Evolutionary conservation across 345 rosid genomes (phyloP), one percentile per base, ranked within the genome.

Genomic region (Euphorbia lathyris): DNA sequence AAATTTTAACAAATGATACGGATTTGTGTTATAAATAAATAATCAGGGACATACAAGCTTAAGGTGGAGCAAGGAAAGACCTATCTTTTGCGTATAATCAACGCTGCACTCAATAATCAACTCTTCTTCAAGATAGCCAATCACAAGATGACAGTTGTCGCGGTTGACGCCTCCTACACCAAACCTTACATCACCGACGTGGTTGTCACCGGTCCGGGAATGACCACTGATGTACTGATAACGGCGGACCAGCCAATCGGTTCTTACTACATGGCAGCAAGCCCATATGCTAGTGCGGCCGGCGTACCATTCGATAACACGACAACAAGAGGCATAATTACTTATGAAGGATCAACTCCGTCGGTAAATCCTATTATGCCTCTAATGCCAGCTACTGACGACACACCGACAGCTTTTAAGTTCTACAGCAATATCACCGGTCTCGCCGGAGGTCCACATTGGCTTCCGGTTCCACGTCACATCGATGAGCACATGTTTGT

Each of bases 111-210:
- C 88, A 83, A 90, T 82, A 83, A 61, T 22, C 96, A 84, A 58
- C 70, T 90, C 27, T 94, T 94, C 81, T 94, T 85, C 86, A 90
- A 88, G 71, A 84, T 94, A 68, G 96, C 97, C 82, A 84, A 84
- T 71, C 98, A 94, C 77, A 85, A 76, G 22, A 17, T 94, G 72
- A 92, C 84, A 60, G 97, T 94, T 25, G 97, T 92, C 7, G 96
- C 81, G 7, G 72, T 82, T 0, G 98, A 94, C 47, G 98, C 97
- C 0, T 22, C 77, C 27, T 94, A 94, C 82, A 87, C 90, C 22
- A 45, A 69, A 0, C 98, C 93, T 4, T 86, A 88, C 63, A 70
- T 71, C 68, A 88, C 97, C 8, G 93, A 88, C 29, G 79, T 94
- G 2, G 80, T 94, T 7, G 72, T 72, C 34, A 68, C 83, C 40